Evolutionary conservation across 805 yeast species (phyloP).

Genomic region (baker's yeast (Saccharomyces cerevisiae)): DNA sequence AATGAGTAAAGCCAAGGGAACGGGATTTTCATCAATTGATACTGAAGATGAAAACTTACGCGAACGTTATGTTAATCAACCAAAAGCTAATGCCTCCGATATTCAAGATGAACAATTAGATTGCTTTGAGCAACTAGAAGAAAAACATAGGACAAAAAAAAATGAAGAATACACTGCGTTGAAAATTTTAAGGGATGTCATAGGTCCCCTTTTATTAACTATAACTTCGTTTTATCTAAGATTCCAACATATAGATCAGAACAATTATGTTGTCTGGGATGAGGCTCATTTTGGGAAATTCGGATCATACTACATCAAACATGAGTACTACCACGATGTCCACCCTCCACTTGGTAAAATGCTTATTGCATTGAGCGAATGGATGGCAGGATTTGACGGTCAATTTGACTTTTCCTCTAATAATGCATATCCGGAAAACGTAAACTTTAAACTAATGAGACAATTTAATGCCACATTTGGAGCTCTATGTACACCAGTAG

Average conservation of each 20-base stretch:
- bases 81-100: neutral
- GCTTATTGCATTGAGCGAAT: constrained; percentile 83
- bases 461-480: constrained; percentile 79
- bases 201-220: constrained; percentile 51
- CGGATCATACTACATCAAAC: constrained; percentile 82
- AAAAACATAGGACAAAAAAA: neutral
- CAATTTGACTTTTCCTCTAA: constrained; percentile 86
- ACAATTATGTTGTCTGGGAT: constrained; percentile 85
- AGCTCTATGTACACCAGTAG: constrained; percentile 76
- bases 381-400: constrained; percentile 80
- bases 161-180: neutral
- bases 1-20: neutral
- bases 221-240: constrained; percentile 62
- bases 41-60: neutral
- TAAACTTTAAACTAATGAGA: constrained; percentile 81
- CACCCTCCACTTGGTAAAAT: constrained; percentile 97
- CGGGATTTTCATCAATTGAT: neutral
- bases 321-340: constrained; percentile 89
- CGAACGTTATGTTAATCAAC: neutral
- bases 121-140: neutral
- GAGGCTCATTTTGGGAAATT: constrained; percentile 97
- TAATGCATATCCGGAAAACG: constrained; percentile 59
- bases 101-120: neutral
- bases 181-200: neutral
- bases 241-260: constrained; percentile 64